Conservation (phyloP, 768 basidiomycete genomes). For the Tricholomella constricta region DNA sequence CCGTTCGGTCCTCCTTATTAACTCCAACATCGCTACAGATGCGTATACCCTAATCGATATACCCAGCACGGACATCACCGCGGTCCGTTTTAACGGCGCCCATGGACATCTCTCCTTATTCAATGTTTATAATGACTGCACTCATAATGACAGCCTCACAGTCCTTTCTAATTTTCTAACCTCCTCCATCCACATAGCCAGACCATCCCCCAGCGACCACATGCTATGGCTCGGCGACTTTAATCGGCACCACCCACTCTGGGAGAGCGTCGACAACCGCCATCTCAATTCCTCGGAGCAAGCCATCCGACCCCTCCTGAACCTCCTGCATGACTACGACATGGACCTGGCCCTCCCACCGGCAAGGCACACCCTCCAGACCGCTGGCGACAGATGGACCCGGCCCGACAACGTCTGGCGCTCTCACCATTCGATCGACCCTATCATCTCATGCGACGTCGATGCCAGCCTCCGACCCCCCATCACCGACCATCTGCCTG, state of each 20-base stretch:
- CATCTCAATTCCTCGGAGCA: slow-evolving; percentile 3
- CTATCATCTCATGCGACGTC: too few species aligned
- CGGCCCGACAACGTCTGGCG: too few species aligned
- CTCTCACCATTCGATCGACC: too few species aligned
- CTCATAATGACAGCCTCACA: slow-evolving; percentile 6
- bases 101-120: background rate
- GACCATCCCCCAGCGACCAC: too few species aligned
- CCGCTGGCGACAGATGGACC: too few species aligned
- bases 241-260: background rate
- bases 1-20: slow-evolving; percentile 9
- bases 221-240: too few species aligned
- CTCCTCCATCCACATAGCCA: background rate
- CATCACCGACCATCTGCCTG: too few species aligned
- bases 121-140: slow-evolving; percentile 9
- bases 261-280: background rate
- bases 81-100: background rate
- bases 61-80: slow-evolving; percentile 4
- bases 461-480: too few species aligned
- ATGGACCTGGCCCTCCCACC: slow-evolving; percentile 5
- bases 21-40: slow-evolving; percentile 11
- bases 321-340: background rate
- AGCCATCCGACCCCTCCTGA: too few species aligned
- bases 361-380: too few species aligned
- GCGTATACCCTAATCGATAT: background rate
- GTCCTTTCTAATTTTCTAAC: background rate